These are phyloP conservation scores for Penicillium sp. DNA, from an alignment of 2,329 filamentous ascomycete species.

Conservation along the genomic window DNA sequence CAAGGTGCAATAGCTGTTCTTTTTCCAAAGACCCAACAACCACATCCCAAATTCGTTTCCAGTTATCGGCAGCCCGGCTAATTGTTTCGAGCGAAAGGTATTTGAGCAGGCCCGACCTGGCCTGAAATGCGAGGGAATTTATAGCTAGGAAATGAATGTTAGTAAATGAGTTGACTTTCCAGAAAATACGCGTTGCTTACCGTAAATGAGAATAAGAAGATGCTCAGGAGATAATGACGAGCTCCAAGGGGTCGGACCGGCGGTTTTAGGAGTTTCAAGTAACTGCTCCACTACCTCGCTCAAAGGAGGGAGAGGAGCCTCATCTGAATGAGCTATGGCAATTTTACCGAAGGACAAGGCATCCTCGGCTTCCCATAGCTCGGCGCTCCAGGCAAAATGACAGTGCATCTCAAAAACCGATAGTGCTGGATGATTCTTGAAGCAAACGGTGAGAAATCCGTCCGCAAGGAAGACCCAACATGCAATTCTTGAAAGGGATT, in stretches of 20 bases:
- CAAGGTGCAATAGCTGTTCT: slow-evolving; percentile 34
- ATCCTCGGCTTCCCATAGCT: slow-evolving; percentile 40
- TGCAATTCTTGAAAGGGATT: slow-evolving; percentile 27
- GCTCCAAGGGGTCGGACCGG: slow-evolving; percentile 29
- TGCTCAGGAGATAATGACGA: slow-evolving; percentile 38
- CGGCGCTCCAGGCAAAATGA: slow-evolving; percentile 39
- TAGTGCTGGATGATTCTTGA: slow-evolving; percentile 40
- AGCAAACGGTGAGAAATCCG: slow-evolving; percentile 42
- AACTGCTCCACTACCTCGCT: slow-evolving; percentile 33
- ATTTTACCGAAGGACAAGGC: slow-evolving; percentile 33
- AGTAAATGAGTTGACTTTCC: not conserved
- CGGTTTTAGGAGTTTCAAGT: slow-evolving; percentile 29
- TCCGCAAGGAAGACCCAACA: slow-evolving; percentile 43
- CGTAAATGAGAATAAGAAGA: slow-evolving; percentile 41
- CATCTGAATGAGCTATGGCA: slow-evolving; percentile 15
- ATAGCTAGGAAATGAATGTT: slow-evolving; percentile 28
- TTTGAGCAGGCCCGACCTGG: slow-evolving; percentile 34
- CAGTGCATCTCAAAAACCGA: slow-evolving; percentile 42
- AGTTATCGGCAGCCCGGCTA: slow-evolving; percentile 35
- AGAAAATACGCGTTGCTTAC: slow-evolving; percentile 18
- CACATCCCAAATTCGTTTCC: slow-evolving; percentile 39
- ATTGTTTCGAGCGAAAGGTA: slow-evolving; percentile 36
- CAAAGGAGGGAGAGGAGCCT: slow-evolving; percentile 32
- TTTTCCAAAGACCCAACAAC: slow-evolving; percentile 24
- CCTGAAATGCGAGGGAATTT: slow-evolving; percentile 40